A percentile compares a stretch with the other conserved stretches of the same genome.
Evolutionary conservation across 1,284 basidiomycete genomes (phyloP).

Genomic region (Apiotrichum mycotoxinovorans): DNA sequence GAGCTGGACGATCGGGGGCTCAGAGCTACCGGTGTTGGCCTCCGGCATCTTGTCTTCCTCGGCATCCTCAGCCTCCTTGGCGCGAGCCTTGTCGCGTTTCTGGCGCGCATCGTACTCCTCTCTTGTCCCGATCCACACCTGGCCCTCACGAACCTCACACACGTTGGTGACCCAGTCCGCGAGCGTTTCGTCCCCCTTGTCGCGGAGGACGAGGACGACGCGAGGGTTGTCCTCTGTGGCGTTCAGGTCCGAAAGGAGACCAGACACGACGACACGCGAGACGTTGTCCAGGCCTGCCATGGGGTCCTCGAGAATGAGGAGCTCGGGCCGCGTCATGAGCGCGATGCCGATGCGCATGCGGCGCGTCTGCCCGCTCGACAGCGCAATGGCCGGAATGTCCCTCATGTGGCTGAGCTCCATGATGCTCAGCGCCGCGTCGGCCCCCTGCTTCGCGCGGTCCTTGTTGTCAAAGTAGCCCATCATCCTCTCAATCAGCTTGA

Average conservation of each 20-base stretch:
- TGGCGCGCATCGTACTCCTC: conserved; percentile 41
- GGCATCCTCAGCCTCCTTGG: not conserved
- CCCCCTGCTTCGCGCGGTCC: conserved; percentile 34
- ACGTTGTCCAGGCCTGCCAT: conserved; percentile 47
- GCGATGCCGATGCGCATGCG: conserved; percentile 79
- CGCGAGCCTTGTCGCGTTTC: not conserved
- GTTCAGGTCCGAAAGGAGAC: conserved; percentile 44
- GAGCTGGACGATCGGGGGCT: conserved; percentile 59
- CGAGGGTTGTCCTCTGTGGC: conserved; percentile 37
- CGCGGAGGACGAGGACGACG: conserved; percentile 73
- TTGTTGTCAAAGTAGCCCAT: not conserved
- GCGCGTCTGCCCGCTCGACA: conserved; percentile 90
- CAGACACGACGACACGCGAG: conserved; percentile 41
- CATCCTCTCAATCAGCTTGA: conserved; percentile 40
- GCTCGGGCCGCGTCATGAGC: conserved; percentile 63
- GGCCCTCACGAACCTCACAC: conserved; percentile 55
- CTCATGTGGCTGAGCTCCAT: conserved; percentile 63
- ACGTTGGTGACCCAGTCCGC: conserved; percentile 81
- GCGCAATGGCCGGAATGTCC: conserved; percentile 73
- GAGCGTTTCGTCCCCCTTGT: conserved; percentile 65
- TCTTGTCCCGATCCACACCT: conserved; percentile 55
- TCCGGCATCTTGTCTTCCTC: not conserved
- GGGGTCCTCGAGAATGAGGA: conserved; percentile 82
- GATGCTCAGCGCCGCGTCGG: conserved; percentile 51
- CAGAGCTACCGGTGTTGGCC: conserved; percentile 1